These are phyloP conservation scores for Fraxinus americana DNA, from an alignment of 257 asterid species.

Conservation along the genomic window DNA sequence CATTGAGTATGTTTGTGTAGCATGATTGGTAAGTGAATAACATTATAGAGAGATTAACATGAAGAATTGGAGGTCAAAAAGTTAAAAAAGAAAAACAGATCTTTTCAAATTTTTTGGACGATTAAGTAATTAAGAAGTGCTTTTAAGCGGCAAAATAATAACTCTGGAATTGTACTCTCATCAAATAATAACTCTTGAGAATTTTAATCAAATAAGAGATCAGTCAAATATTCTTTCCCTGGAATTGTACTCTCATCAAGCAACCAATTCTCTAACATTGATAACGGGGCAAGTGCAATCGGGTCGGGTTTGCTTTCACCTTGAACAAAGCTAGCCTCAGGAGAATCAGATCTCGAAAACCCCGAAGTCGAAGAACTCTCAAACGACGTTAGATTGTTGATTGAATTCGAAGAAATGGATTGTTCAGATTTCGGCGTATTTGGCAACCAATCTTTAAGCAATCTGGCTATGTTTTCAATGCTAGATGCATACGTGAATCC, in stretches of 20 bases:
- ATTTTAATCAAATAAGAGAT: conserved; percentile 40
- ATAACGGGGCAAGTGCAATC: conserved; percentile 28
- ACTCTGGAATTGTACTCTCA: too few species aligned
- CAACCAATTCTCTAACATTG: conserved; percentile 75
- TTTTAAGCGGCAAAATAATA: too few species aligned
- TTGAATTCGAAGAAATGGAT: conserved; percentile 41
- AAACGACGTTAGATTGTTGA: background rate
- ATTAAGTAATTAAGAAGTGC: too few species aligned
- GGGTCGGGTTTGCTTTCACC: conserved; percentile 47
- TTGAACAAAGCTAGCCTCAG: conserved; percentile 26
- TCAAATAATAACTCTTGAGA: conserved; percentile 34
- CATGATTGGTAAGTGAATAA: too few species aligned
- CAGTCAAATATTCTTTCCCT: conserved; percentile 1
- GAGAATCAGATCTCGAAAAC: conserved; percentile 21
- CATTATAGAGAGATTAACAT: too few species aligned
- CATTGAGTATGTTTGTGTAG: too few species aligned
- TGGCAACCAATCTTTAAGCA: conserved; percentile 62
- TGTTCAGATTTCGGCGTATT: conserved; percentile 23
- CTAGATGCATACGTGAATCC: conserved; percentile 61
- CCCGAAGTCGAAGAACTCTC: conserved; percentile 22
- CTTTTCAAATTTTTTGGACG: too few species aligned
- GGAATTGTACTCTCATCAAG: conserved; percentile 42
- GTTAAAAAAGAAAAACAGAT: too few species aligned
- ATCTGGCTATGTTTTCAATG: conserved; percentile 69
- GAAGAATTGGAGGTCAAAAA: too few species aligned